Conservation (phyloP, 176 grass and related monocot genomes). For the Zoysia japonica region DNA sequence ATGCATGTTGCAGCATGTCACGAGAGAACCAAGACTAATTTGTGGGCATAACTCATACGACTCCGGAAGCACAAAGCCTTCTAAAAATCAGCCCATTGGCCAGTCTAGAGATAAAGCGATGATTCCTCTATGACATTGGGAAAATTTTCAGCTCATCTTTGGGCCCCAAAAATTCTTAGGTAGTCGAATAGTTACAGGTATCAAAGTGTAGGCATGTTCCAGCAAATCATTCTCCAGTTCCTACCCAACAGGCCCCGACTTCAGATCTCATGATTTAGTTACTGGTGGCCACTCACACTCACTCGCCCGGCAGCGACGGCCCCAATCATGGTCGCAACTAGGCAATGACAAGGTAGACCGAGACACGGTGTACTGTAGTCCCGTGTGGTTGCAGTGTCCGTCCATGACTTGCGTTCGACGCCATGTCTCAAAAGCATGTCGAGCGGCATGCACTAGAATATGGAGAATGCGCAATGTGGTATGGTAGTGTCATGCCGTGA, state of each 20-base stretch:
- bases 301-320: slow-evolving; percentile 19
- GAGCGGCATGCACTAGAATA: neutral
- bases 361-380: slow-evolving; percentile 27
- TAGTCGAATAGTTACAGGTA: slow-evolving; percentile 12
- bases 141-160: neutral
- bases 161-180: slow-evolving; percentile 12
- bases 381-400: slow-evolving; percentile 23
- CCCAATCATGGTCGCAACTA: slow-evolving; percentile 44
- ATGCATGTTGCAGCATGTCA: too few relatives aligned
- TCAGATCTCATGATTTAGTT: slow-evolving; percentile 49
- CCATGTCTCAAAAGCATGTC: slow-evolving; percentile 28
- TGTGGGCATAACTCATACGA: too few relatives aligned
- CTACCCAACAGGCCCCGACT: slow-evolving; percentile 34
- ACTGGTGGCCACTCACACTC: neutral
- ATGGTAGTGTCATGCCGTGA: neutral
- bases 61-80: too few relatives aligned
- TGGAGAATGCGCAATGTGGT: neutral
- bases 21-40: too few relatives aligned
- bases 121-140: neutral
- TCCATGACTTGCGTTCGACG: slow-evolving; percentile 46
- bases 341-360: slow-evolving; percentile 1
- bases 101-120: too few relatives aligned
- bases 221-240: slow-evolving; percentile 48
- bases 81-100: too few relatives aligned
- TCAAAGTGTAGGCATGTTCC: slow-evolving; percentile 34